Evolutionary conservation across 257 asterid species (phyloP).

Genomic region (Forsythia suspensa): DNA sequence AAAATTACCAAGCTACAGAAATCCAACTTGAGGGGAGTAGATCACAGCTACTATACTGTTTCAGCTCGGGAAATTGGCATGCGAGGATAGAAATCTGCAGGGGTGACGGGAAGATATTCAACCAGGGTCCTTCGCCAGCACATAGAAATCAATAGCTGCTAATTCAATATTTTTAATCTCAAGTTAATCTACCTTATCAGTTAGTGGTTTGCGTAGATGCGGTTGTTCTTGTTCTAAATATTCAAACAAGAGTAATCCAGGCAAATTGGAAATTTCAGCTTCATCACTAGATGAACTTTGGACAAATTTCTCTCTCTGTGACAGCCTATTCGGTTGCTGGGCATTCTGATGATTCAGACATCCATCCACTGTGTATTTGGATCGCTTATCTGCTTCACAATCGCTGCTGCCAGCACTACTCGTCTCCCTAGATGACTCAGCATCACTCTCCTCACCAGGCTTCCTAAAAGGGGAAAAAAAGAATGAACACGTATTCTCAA

Average conservation of each 20-base stretch:
- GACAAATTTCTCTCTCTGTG: slow-evolving; percentile 34
- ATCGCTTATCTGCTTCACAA: slow-evolving; percentile 36
- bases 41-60: slow-evolving; percentile 70
- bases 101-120: slow-evolving; percentile 21
- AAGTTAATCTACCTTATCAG: slow-evolving; percentile 50
- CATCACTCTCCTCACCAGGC: slow-evolving; percentile 35
- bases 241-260: slow-evolving; percentile 49
- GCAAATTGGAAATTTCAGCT: slow-evolving; percentile 34
- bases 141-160: slow-evolving; percentile 2
- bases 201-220: slow-evolving; percentile 59
- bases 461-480: slow-evolving; percentile 27
- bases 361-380: slow-evolving; percentile 29
- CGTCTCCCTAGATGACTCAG: slow-evolving; percentile 45
- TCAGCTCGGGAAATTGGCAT: slow-evolving; percentile 61
- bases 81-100: slow-evolving; percentile 62
- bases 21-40: slow-evolving; percentile 87
- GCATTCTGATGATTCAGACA: slow-evolving; percentile 2
- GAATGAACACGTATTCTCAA: background rate
- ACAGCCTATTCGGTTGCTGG: slow-evolving; percentile 32
- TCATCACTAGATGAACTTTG: slow-evolving; percentile 36
- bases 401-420: slow-evolving; percentile 47
- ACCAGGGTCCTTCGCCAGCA: slow-evolving; percentile 22
- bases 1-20: slow-evolving; percentile 78
- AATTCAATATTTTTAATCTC: slow-evolving; percentile 12
- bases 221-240: slow-evolving; percentile 70